phyloP scores from a whole-genome alignment of 352 stramenopile genomes.

The Blastocystis sp. region DNA sequence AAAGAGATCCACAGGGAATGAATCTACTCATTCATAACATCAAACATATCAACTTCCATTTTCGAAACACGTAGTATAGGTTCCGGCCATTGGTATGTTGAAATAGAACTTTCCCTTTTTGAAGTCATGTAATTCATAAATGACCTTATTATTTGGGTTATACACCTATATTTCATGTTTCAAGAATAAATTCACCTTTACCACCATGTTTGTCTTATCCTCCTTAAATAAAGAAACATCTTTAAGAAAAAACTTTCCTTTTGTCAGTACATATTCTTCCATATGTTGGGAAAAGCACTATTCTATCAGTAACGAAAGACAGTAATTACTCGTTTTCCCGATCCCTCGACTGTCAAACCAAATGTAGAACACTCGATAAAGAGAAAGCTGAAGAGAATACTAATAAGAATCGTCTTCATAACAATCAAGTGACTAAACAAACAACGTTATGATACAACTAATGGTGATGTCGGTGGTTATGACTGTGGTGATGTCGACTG shows the following conservation, averaged over 20 bases:
- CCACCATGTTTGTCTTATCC: slow-evolving; percentile 28
- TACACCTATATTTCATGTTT: background rate
- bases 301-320: background rate
- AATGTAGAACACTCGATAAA: slow-evolving; percentile 19
- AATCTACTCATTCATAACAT: background rate
- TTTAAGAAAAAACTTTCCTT: slow-evolving; percentile 29
- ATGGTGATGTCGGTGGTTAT: slow-evolving; percentile 23
- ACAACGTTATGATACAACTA: slow-evolving; percentile 16
- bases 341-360: background rate
- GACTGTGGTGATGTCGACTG: background rate
- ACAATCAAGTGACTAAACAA: slow-evolving; percentile 21
- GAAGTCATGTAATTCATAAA: slow-evolving; percentile 19
- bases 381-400: background rate
- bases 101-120: slow-evolving; percentile 41
- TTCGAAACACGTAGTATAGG: slow-evolving; percentile 38
- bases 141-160: background rate
- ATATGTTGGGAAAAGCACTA: slow-evolving; percentile 62
- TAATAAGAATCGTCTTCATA: background rate
- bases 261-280: slow-evolving; percentile 40
- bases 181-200: background rate
- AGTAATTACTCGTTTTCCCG: background rate
- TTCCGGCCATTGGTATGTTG: slow-evolving; percentile 15
- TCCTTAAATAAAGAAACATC: background rate
- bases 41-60: background rate
- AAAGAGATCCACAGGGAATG: slow-evolving; percentile 7